Base-by-base conservation (phyloP, 208 protist species). In the Trichomonas vaginalis region DNA sequence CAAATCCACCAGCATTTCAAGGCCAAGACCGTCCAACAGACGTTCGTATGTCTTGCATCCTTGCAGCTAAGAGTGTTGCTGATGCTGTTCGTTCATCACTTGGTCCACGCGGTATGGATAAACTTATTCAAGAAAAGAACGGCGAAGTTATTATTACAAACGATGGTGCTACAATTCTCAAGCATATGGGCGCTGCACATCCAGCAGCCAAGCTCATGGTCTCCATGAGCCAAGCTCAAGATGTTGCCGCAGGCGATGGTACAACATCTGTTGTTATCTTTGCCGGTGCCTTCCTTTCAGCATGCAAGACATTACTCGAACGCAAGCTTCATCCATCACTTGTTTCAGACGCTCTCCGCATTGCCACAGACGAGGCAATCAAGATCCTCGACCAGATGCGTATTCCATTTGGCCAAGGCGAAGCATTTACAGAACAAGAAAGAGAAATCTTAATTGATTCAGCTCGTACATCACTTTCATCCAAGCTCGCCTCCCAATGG, bases 101-200 rank as follows among this genome's bases (percentile, higher is more conserved):
- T 21, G 99, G 99, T 39, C 99, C 99, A n/a, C 97, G 98, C 35
- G 99, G 99, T 83, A 99, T 99, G 99, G 99, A 99, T 96, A 99
- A 99, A 96, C 98, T 97, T 97, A 98, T 98, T 80, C 96, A 96
- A 95, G 96, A 97, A 62, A 96, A 97, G 39, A 98, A 97, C 83
- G 98, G 98, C 88, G 98, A 99, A 96, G 98, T 99, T 42, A 97
- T 99, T 79, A 99, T 99, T 97, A 99, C 98, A 42, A 99, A 99
- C 97, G 99, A 99, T 97, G 99, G 99, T 42, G 99, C 99, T 27
- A 99, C 99, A 27, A 99, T 99, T 96, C 97, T 99, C 37, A 97
- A 98, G 79, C 97, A 99, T 80, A 98, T 99, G 87, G 97, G 99
- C 95, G 98, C 99, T 45, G 97, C 97, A 39, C 99, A 99, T 97